A percentile compares a stretch with the other conserved stretches of the same genome.
phyloP scores from a whole-genome alignment of 169 alveolate genomes.

The Plasmodium cynomolgi region DNA sequence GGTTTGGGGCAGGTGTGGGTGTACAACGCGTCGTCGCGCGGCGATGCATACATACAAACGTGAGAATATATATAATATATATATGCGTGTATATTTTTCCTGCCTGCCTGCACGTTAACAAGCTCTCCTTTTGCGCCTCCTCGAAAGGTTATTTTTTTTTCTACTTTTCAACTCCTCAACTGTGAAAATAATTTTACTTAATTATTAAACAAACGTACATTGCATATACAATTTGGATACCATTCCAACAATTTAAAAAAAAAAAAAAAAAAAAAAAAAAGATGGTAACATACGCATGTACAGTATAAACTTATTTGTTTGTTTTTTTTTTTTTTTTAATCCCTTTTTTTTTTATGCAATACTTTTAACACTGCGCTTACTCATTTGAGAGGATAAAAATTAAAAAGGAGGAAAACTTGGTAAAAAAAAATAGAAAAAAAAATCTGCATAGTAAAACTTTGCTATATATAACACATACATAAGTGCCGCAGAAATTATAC shows the following conservation, averaged over 20 bases:
- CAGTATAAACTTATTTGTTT: neutral
- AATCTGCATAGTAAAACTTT: neutral
- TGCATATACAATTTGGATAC: slow-evolving; percentile 6
- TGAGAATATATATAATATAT: neutral
- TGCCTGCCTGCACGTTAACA: neutral
- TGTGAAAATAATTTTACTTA: neutral
- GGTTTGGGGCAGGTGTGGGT: neutral
- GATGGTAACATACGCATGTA: neutral
- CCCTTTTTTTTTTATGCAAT: neutral
- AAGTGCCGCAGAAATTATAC: neutral
- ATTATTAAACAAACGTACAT: neutral
- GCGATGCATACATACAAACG: neutral
- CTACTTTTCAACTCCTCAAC: neutral
- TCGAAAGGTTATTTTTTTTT: neutral
- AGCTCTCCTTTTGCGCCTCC: slow-evolving; percentile 3
- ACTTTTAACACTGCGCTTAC: neutral
- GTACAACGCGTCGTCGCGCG: neutral
- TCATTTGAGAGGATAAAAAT: neutral
- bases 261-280: neutral
- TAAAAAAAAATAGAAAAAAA: neutral
- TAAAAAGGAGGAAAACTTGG: neutral
- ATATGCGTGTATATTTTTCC: neutral
- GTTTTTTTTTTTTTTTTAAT: neutral
- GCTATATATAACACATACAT: neutral
- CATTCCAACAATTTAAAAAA: neutral